Evolutionary conservation across 108 stramenopile genomes (phyloP).

Genomic region (Skeletonema marinoi): DNA sequence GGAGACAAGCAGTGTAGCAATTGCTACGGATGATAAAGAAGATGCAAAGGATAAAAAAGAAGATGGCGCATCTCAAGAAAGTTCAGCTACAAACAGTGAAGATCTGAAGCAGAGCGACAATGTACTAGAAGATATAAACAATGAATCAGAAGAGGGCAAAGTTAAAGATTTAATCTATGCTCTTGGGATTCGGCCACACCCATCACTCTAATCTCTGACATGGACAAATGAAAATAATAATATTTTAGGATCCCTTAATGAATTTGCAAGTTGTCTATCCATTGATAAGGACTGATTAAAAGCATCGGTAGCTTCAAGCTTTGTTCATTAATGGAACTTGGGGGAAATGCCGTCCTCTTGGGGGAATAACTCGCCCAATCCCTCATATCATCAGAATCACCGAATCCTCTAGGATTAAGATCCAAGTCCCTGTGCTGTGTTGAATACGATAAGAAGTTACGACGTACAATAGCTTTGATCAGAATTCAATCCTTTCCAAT

Average conservation of each 20-base stretch:
- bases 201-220: slow-evolving; percentile 1
- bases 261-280: too few species aligned
- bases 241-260: neutral
- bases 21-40: slow-evolving; percentile 3
- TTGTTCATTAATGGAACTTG: too few species aligned
- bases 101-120: neutral
- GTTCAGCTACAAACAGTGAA: neutral
- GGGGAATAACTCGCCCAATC: too few species aligned
- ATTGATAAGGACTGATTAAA: too few species aligned
- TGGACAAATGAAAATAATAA: neutral
- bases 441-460: too few species aligned
- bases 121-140: neutral
- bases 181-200: slow-evolving; percentile 25
- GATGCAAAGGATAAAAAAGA: neutral
- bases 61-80: neutral
- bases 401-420: too few species aligned
- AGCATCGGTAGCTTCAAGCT: too few species aligned
- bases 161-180: slow-evolving; percentile 22
- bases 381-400: too few species aligned
- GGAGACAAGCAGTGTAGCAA: neutral
- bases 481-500: too few species aligned
- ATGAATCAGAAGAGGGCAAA: neutral
- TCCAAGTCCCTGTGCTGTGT: too few species aligned
- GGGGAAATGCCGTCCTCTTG: too few species aligned
- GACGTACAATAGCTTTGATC: too few species aligned